Evolutionary conservation across 495 filamentous ascomycete genomes (phyloP), one percentile per base, ranked within the genome.

Genomic region (Lineolata rhizophorae): DNA sequence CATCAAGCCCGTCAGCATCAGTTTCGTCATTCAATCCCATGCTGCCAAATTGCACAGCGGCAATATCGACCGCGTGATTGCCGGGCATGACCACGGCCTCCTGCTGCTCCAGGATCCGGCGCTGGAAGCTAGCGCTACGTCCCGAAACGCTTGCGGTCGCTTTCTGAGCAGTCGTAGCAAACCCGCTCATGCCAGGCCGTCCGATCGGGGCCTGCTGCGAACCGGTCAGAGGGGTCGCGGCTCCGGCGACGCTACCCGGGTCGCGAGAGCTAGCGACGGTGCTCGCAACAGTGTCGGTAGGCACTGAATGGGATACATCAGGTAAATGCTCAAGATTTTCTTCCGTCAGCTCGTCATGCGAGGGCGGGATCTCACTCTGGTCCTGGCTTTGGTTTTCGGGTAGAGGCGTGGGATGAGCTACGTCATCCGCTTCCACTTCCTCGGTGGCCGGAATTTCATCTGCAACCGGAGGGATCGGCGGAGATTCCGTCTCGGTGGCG

Each of bases 71-170:
- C 24, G 82, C 83, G 43, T 91, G 83, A 53, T 94, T 93, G n/a
- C 81, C 82, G 19, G 87, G 87, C 87, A 99, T 95, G 31, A 93
- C 78, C 21, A 99, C 87, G 12, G 84, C 80, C 51, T 99, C 90
- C 47, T 85, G 83, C 46, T 99, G 87, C 39, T 94, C 83, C 43
- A 90, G 62, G 26, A 92, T 64, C 39, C 79, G 72, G 18, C 84
- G 71, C 47, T 84, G 71, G 45, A 72, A 77, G 42, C 72, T 78
- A 19, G 81, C 64, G 18, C 72, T 71, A 27, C 84, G 71, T 26
- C 53, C 52, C 27, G 61, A 39, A 18, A 61, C 39, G 21, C 47
- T 37, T 50, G 62, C 51, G 25, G 75, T 70, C 13, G 83, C 77
- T 54, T 85, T 90, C 42, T 72, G 58, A 8, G 81, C 78, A 27